Base-by-base conservation (phyloP, 768 basidiomycete species). In the Hirschioporus abietinus region DNA sequence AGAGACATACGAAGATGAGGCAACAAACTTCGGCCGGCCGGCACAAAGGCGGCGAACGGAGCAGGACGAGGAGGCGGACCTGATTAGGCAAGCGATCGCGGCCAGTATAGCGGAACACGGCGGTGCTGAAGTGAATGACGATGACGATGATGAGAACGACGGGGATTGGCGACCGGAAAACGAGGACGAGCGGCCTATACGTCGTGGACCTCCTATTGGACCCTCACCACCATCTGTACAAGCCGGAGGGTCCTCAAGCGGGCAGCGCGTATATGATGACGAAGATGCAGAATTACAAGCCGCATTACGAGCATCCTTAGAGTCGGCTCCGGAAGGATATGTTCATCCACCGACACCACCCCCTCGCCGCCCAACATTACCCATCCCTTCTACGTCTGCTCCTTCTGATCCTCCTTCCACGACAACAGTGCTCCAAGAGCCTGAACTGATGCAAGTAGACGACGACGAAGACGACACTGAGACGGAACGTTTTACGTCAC, bases 231-330 rank as follows among this genome's bases (percentile, higher is more conserved):
- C 71, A 60, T 20, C 42, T 20, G 42, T 12, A 52, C 42, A 1
- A 12, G 15, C 12, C 12, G 20, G 42, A 52, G 30, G 30, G 30
- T 63, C 67, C 62, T 67, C 36, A 68, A 70, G 67, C 4, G 64
- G 64, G 30, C 67, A 82, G 63, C 78, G 86, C 60, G 84, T 88
- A 52, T 88, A 92, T 70, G 94, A 95, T 68, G 94, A 96, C 69
- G 94, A 95, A 63, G 94, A 96, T 71, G 86, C 85, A 25, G 89
- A 92, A 71, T 78, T 96, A 60, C 95, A 96, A 76, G 94, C 93
- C 12, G 95, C 95, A 5, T 80, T 96, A 62, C 88, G 81, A 73
- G 95, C 93, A 1, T 95, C 93, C 42, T 79, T 96, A 68, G 89
- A 90, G 73, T 79, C 79, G 58, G 74, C 87, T 24, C 88, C 90